Evolutionary conservation across 2,329 filamentous ascomycete species (phyloP).

Genomic region (Venturia carpophila): DNA sequence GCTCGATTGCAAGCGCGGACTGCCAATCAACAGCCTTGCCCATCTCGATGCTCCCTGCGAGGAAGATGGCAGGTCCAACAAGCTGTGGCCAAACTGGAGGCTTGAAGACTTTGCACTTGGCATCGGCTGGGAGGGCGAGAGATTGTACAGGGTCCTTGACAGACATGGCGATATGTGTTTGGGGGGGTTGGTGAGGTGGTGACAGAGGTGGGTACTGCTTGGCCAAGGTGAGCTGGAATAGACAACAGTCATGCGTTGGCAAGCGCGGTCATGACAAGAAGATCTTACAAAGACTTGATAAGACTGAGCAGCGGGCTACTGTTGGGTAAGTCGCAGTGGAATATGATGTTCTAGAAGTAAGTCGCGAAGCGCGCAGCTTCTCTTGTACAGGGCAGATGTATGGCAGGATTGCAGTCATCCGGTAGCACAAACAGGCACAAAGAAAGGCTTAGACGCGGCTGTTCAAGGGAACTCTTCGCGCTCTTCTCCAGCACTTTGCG

Average conservation of each 20-base stretch:
- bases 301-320: not conserved
- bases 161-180: not conserved
- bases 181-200: not conserved
- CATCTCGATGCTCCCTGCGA: conserved; percentile 46
- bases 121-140: conserved; percentile 13
- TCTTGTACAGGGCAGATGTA: not conserved
- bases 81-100: conserved; percentile 16
- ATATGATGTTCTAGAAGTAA: not conserved
- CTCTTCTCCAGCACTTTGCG: conserved; percentile 1
- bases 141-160: conserved; percentile 1
- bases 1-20: conserved; percentile 30
- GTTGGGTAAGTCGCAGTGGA: not conserved
- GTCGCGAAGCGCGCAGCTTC: conserved; percentile 4
- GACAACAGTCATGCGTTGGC: not conserved
- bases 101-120: conserved; percentile 12
- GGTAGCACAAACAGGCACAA: not conserved
- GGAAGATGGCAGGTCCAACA: conserved; percentile 38
- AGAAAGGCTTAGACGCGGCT: not conserved
- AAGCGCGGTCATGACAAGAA: conserved; percentile 1
- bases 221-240: conserved; percentile 6
- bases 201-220: not conserved
- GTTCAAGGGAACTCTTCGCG: not conserved
- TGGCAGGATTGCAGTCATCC: not conserved
- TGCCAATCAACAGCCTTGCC: conserved; percentile 41
- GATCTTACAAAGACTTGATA: conserved; percentile 8